Conservation (phyloP, 495 filamentous ascomycete genomes). For the Pyrenula massariospora region DNA sequence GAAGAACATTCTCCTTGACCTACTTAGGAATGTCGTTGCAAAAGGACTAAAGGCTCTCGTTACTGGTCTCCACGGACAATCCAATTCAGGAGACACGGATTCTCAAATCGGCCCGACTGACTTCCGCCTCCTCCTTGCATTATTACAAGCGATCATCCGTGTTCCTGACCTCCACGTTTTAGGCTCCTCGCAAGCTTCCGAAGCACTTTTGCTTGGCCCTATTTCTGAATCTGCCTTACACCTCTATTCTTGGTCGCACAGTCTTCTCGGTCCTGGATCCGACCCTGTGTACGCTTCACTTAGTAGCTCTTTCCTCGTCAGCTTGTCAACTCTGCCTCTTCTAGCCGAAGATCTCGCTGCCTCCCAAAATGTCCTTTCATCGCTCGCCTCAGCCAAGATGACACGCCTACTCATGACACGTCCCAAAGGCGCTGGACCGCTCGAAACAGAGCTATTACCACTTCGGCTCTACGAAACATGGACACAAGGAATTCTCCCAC, state of each 20-base stretch:
- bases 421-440: constrained; percentile 57
- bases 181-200: constrained; percentile 29
- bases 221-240: neutral
- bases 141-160: constrained; percentile 69
- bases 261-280: constrained; percentile 49
- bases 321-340: constrained; percentile 67
- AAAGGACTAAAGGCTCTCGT: constrained; percentile 71
- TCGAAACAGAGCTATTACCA: constrained; percentile 28
- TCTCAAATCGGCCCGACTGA: constrained; percentile 38
- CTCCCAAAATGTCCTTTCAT: constrained; percentile 59
- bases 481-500: constrained; percentile 73
- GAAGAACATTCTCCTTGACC: constrained; percentile 49
- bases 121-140: constrained; percentile 77
- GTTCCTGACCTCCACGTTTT: constrained; percentile 46
- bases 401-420: constrained; percentile 52
- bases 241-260: constrained; percentile 93
- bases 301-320: constrained; percentile 74
- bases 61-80: constrained; percentile 52
- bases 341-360: constrained; percentile 83
- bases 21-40: constrained; percentile 66
- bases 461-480: constrained; percentile 66
- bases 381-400: constrained; percentile 66
- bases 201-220: neutral
- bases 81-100: constrained; percentile 36
- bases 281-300: constrained; percentile 95